Base-by-base conservation (phyloP, 495 filamentous ascomycete genomes). In the Filosporella fistucella region DNA sequence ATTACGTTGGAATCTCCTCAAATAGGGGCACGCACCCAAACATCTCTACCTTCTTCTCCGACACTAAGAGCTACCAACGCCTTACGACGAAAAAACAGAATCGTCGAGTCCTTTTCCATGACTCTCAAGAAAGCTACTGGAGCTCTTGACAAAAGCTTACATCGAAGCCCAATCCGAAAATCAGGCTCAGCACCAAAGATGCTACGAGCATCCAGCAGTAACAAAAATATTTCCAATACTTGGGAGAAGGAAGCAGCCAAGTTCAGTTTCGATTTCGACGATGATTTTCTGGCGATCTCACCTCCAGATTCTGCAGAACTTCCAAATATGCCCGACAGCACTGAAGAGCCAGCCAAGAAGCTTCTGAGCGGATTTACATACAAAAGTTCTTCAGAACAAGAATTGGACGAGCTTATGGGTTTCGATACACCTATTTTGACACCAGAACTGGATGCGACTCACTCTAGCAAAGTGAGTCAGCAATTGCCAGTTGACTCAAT, bases 101-200 rank as follows among this genome's bases (percentile, higher is more conserved):
- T 57, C 28, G 25, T 34, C 9, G 50, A 48, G 16, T 37, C 46
- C 3, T 10, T 53, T 4, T 30, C 50, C 14, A 56, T 49, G 39
- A 44, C 46, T 13, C 35, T 54, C 23, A 56, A 42, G 28, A 59
- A 50, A 44, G 32, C 43, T 3, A 36, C 24, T 9, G 36, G 30
- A 21, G 35, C 6, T 12, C 9, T 39, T 10, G 41, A 49, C 14
- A 47, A 30, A 16, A 43, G n/a, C 13, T 21, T 18, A 17, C 37
- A 42, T 6, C 26, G 58, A 47, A 57, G 43, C 49, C 54, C 58
- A 24, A 57, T 60, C n/a, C 39, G 54, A 22, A 60, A 60, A 37
- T 13, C 39, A 8, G 43, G 18, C 22, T 42, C 40, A n/a, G 38
- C 44, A 2, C 40, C 48, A 22, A 56, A 48, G 14, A 53, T 50